Evolutionary conservation across 306 rosid genomes (phyloP).

Genomic region (Comarum palustre): DNA sequence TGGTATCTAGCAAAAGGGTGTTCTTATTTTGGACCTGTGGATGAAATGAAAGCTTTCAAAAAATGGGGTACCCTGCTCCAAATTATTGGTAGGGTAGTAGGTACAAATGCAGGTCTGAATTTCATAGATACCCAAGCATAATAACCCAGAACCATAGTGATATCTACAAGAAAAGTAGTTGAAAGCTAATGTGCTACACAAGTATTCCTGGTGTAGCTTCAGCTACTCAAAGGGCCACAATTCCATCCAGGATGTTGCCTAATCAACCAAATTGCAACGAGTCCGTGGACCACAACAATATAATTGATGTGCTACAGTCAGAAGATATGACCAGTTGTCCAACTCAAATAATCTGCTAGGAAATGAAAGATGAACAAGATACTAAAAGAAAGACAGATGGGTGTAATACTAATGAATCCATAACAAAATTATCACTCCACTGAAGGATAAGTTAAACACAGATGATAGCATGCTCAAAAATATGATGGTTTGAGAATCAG

Average conservation of each 20-base stretch:
- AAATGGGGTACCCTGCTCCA: neutral
- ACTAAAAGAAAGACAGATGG: neutral
- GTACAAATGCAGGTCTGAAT: neutral
- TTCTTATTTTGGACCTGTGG: neutral
- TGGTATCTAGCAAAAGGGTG: neutral
- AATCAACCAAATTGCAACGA: neutral
- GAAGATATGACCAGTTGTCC: neutral
- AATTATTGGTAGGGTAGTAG: neutral
- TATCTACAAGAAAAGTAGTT: neutral
- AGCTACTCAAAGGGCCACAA: neutral
- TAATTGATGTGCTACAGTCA: neutral
- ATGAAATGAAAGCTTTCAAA: neutral
- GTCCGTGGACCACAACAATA: neutral
- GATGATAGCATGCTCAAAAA: neutral
- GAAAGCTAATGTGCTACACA: neutral
- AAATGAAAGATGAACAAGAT: neutral
- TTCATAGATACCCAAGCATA: neutral
- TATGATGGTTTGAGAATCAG: neutral
- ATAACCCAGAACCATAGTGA: neutral
- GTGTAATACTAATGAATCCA: neutral
- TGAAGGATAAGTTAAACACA: neutral
- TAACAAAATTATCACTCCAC: neutral
- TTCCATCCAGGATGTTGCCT: neutral
- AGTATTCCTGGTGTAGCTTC: neutral
- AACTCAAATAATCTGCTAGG: neutral